Conservation (phyloP, 306 rosid genomes). For the Mimosa pudica region DNA sequence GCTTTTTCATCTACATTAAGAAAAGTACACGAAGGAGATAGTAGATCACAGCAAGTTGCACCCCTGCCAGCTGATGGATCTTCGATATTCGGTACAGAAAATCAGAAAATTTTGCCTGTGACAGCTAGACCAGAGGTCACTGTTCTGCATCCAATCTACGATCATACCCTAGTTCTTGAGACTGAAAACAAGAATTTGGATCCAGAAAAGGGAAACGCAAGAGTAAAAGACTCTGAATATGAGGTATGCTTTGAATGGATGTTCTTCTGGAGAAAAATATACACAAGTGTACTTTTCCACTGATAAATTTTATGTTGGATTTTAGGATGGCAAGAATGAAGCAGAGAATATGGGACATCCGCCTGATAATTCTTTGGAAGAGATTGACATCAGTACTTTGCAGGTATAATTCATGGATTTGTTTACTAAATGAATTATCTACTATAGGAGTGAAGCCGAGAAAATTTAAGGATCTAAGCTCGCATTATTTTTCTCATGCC, state of each 20-base stretch:
- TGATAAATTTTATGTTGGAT: conserved; percentile 35
- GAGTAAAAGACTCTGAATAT: conserved; percentile 58
- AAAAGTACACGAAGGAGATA: conserved; percentile 50
- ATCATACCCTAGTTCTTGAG: conserved; percentile 54
- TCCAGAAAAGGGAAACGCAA: conserved; percentile 57
- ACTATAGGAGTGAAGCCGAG: not conserved
- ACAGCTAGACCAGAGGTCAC: conserved; percentile 43
- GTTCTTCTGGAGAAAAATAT: conserved; percentile 5
- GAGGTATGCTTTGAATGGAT: conserved; percentile 56
- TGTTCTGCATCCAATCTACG: conserved; percentile 47
- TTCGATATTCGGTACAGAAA: conserved; percentile 44
- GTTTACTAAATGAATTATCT: not conserved
- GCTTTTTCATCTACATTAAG: conserved; percentile 49
- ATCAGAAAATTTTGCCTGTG: conserved; percentile 52
- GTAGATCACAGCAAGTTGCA: conserved; percentile 45
- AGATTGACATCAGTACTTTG: conserved; percentile 70
- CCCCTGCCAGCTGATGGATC: conserved; percentile 47
- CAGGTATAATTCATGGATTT: conserved; percentile 61
- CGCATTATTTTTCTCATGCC: not conserved
- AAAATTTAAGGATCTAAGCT: not conserved
- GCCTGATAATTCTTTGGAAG: conserved; percentile 58
- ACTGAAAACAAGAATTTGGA: conserved; percentile 60
- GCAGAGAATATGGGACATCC: conserved; percentile 54
- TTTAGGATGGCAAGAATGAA: conserved; percentile 65
- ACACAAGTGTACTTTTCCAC: not conserved